Base-by-base conservation (phyloP, 2,329 filamentous ascomycete genomes). In the Sclerotinia minor region DNA sequence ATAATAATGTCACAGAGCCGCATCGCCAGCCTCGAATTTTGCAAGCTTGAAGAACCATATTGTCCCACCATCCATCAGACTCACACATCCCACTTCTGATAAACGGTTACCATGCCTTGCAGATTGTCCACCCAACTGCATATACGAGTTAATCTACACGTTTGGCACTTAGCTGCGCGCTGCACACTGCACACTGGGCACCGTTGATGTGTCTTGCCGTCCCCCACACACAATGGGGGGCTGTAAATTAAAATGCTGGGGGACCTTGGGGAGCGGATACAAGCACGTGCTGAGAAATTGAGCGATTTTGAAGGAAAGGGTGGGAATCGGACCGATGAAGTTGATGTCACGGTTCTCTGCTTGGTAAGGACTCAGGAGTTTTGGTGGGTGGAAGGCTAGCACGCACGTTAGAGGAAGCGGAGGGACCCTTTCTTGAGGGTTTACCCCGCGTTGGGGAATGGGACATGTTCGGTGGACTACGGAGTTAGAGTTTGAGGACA, bases 311-410 rank as follows among this genome's bases (percentile, higher is more conserved):
- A 29, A 13, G 38, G 38, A 21, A 59, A 59, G 6, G 57, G 57
- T 45, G 57, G 38, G 38, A 45, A 45, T 59, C 45, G 59, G 59
- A 49, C 45, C 44, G 59, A 50, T 38, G 59, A 29, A 49, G 26
- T 44, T 41, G 4, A 59, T 24, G n/a, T 41, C 35, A 59, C 38
- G 55, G 35, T 44, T 5, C 24, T 17, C 41, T 24, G 38, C 24
- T 59, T 44, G 38, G 15, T n/a, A 59, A 21, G 21, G 26, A 19
- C 9, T n/a, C 17, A 21, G 21, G 26, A 19, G 19, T n/a, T 41
- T 41, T 41, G 38, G 15, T 41, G 38, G 38, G 15, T 17, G 38
- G 38, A 38, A 11, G 29, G n/a, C n/a, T n/a, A n/a, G n/a, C 29
- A 35, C 32, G 32, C 32, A 35, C 32, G 38, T 15, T 41, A 54